Percentiles rank a stretch among this genome's conserved stretches.
Conservation (phyloP, 768 basidiomycete genomes). For the Boletus rex-veris region DNA sequence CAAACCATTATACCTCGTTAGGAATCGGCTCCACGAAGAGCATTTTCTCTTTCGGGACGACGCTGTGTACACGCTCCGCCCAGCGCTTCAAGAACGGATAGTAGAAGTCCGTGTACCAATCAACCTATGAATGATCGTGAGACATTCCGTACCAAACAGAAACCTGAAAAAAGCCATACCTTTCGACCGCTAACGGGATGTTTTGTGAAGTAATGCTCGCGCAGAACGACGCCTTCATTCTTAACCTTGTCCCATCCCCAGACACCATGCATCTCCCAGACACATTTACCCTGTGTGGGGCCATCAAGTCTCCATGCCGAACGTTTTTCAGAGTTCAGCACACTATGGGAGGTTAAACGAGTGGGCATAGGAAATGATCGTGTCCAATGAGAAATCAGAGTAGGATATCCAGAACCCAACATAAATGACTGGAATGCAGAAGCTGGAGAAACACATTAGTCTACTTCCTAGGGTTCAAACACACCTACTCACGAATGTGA, state of each 20-base stretch:
- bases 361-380: constrained; percentile 91
- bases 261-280: constrained; percentile 91
- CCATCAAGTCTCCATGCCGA: constrained; percentile 74
- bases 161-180: constrained; percentile 35
- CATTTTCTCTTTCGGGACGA: constrained; percentile 51
- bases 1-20: constrained; percentile 64
- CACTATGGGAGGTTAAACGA: constrained; percentile 48
- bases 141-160: not conserved
- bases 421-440: constrained; percentile 87
- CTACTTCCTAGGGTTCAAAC: not conserved
- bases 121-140: constrained; percentile 45
- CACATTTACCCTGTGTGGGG: constrained; percentile 65
- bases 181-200: constrained; percentile 61
- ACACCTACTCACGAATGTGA: constrained; percentile 57
- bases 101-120: constrained; percentile 87
- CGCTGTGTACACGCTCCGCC: constrained; percentile 54
- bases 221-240: constrained; percentile 66
- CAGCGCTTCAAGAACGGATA: constrained; percentile 72
- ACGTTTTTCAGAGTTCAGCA: constrained; percentile 57
- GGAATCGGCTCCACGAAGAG: constrained; percentile 85
- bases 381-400: constrained; percentile 71
- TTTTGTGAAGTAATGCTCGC: constrained; percentile 80
- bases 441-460: constrained; percentile 39
- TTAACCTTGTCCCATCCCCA: constrained; percentile 82
- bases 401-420: constrained; percentile 86